phyloP scores from a whole-genome alignment of 202 grass and related monocot genomes.

The Zizania palustris region DNA sequence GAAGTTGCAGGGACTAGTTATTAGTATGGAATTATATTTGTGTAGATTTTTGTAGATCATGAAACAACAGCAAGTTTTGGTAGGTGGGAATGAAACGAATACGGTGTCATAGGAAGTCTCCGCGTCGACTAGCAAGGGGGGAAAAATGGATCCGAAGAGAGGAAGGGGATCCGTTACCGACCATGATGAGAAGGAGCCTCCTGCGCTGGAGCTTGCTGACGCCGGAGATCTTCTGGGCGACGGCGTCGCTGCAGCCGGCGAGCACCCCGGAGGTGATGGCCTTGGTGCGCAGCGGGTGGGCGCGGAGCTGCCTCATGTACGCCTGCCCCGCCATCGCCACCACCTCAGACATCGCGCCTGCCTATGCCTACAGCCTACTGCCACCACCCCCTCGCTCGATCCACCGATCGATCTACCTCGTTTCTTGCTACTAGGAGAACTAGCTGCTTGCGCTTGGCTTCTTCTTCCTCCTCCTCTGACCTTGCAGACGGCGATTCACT shows the following conservation, averaged over 20 bases:
- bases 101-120: neutral
- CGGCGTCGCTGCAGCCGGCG: slow-evolving; percentile 82
- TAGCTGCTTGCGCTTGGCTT: no score
- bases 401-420: neutral
- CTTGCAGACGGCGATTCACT: no score
- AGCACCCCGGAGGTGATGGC: slow-evolving; percentile 86
- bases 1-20: neutral
- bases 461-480: no score
- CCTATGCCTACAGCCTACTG: neutral
- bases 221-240: slow-evolving; percentile 84
- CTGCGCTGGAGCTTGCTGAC: slow-evolving; percentile 70
- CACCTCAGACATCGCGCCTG: slow-evolving; percentile 65
- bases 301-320: slow-evolving; percentile 76
- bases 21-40: neutral
- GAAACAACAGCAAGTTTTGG: neutral
- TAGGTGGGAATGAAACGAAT: neutral
- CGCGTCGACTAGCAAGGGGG: neutral
- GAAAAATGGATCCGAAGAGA: neutral
- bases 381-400: neutral
- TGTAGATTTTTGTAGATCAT: neutral
- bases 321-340: slow-evolving; percentile 63
- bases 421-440: no score
- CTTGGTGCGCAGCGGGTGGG: slow-evolving; percentile 87
- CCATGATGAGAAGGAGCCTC: slow-evolving; percentile 84
- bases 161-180: slow-evolving; percentile 20